phyloP scores from a whole-genome alignment of 352 stramenopile genomes.

The Pythium biforme region DNA sequence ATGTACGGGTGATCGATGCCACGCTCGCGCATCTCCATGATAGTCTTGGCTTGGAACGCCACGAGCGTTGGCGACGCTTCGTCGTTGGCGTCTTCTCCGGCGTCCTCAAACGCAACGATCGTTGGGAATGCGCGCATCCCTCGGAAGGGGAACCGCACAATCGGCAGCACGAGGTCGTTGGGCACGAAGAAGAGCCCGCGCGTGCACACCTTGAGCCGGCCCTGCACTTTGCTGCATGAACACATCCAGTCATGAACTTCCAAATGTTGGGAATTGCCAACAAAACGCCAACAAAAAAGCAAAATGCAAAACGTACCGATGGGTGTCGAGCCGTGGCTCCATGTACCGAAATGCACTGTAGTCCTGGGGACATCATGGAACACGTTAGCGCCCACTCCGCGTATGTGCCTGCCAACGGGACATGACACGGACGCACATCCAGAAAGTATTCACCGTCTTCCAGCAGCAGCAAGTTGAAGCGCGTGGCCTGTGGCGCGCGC shows the following conservation, averaged over 20 bases:
- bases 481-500: slow-evolving; percentile 29
- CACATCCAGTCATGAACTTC: background rate
- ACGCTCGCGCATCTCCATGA: slow-evolving; percentile 75
- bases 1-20: slow-evolving; percentile 73
- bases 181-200: slow-evolving; percentile 89
- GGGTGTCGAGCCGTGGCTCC: slow-evolving; percentile 33
- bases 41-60: slow-evolving; percentile 50
- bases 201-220: slow-evolving; percentile 82
- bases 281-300: too few relatives aligned
- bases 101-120: slow-evolving; percentile 48
- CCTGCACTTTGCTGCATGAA: slow-evolving; percentile 44
- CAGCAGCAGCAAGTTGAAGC: slow-evolving; percentile 93
- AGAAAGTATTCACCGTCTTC: slow-evolving; percentile 95
- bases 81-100: slow-evolving; percentile 12
- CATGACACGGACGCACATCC: slow-evolving; percentile 52
- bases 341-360: slow-evolving; percentile 63
- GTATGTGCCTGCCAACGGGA: background rate
- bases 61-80: slow-evolving; percentile 33
- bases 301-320: slow-evolving; percentile 20
- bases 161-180: slow-evolving; percentile 58
- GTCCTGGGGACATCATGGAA: slow-evolving; percentile 34
- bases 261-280: background rate
- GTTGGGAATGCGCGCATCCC: slow-evolving; percentile 49
- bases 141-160: slow-evolving; percentile 83
- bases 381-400: background rate